Evolutionary conservation across 768 basidiomycete species (phyloP).

Genomic region (Phlegmacium glaucopus): DNA sequence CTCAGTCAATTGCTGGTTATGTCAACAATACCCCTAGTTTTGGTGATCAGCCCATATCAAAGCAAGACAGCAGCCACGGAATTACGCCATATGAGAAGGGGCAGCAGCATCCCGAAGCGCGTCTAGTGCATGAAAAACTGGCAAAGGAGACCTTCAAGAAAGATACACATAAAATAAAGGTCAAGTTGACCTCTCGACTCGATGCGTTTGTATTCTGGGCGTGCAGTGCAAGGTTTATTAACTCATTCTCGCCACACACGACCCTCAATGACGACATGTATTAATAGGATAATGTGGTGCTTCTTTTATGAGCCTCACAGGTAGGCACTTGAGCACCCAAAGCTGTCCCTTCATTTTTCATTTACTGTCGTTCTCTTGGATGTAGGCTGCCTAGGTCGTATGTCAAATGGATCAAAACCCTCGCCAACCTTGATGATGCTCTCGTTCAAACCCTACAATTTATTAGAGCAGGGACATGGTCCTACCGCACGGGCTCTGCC

Average conservation of each 20-base stretch:
- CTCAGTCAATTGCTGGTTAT: slow-evolving; percentile 4
- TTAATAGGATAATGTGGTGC: slow-evolving; percentile 81
- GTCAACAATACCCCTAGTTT: background rate
- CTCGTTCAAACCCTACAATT: slow-evolving; percentile 51
- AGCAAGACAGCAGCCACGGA: too few species aligned
- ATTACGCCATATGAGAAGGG: background rate
- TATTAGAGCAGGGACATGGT: slow-evolving; percentile 55
- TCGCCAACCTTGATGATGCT: slow-evolving; percentile 65
- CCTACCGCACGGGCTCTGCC: slow-evolving; percentile 46
- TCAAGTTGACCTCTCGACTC: slow-evolving; percentile 40
- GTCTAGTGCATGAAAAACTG: slow-evolving; percentile 16
- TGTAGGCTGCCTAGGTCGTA: slow-evolving; percentile 60
- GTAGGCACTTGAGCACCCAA: slow-evolving; percentile 26
- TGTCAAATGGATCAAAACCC: slow-evolving; percentile 72
- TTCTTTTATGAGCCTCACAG: slow-evolving; percentile 76
- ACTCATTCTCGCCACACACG: background rate
- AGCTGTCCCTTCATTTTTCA: background rate
- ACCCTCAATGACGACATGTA: background rate
- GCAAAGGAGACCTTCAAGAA: slow-evolving; percentile 27
- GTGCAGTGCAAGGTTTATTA: slow-evolving; percentile 64
- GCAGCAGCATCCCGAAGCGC: slow-evolving; percentile 11
- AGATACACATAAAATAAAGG: slow-evolving; percentile 15
- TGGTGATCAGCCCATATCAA: too few species aligned
- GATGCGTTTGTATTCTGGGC: slow-evolving; percentile 78
- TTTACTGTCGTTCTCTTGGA: slow-evolving; percentile 6